Evolutionary conservation across 2,329 filamentous ascomycete genomes (phyloP).

Genomic region (Zasmidium citrigriseum): DNA sequence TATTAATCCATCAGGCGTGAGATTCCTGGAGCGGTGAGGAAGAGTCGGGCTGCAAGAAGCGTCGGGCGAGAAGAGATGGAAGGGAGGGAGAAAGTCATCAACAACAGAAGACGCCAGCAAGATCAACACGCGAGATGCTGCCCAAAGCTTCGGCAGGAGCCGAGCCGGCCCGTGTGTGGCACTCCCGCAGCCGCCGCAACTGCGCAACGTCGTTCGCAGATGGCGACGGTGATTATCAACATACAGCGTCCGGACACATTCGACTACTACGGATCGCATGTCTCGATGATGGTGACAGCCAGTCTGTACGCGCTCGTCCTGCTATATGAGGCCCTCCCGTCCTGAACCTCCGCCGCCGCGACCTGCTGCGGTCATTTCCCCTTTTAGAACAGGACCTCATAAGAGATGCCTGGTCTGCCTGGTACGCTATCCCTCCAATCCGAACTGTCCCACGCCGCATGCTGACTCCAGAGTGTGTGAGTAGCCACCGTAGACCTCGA

Average conservation of each 20-base stretch:
- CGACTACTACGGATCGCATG: slow-evolving; percentile 2
- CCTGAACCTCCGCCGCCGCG: slow-evolving; percentile 13
- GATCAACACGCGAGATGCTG: not conserved
- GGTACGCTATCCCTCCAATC: slow-evolving; percentile 39
- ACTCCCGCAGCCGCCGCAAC: not conserved
- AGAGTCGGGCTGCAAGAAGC: not conserved
- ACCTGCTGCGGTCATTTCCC: slow-evolving; percentile 10
- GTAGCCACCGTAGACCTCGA: slow-evolving; percentile 96
- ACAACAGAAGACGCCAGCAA: not conserved
- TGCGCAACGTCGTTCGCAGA: not conserved
- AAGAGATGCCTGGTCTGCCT: slow-evolving; percentile 52
- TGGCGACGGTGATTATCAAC: not conserved
- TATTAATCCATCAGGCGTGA: not conserved
- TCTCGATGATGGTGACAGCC: slow-evolving; percentile 21
- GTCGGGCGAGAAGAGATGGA: not conserved
- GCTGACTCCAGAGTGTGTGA: slow-evolving; percentile 18
- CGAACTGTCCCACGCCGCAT: not conserved
- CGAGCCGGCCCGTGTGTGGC: not conserved
- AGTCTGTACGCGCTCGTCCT: slow-evolving; percentile 14
- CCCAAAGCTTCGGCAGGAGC: not conserved
- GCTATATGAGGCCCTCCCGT: slow-evolving; percentile 21
- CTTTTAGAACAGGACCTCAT: not conserved
- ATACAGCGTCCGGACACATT: not conserved
- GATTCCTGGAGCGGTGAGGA: too few species aligned
- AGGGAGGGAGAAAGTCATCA: not conserved